A percentile compares a stretch with the other conserved stretches of the same genome.
phyloP scores from a whole-genome alignment of 1,284 basidiomycete genomes.

The Jaminaea rosea region DNA sequence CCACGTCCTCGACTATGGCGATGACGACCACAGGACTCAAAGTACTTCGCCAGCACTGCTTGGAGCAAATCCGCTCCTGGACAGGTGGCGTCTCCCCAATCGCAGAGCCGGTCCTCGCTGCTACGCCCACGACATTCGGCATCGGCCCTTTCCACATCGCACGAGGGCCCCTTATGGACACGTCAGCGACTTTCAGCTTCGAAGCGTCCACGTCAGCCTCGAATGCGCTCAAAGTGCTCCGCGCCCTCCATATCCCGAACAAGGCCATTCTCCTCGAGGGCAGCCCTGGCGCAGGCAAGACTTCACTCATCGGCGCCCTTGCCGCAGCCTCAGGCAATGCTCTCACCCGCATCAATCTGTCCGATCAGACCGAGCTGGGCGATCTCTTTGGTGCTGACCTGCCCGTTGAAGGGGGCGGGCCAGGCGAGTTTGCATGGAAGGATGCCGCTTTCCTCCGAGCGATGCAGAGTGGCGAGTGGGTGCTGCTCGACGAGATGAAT shows the following conservation, averaged over 20 bases:
- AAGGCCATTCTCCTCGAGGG: slow-evolving; percentile 95
- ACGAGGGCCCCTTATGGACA: slow-evolving; percentile 53
- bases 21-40: slow-evolving; percentile 54
- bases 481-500: slow-evolving; percentile 97
- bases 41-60: slow-evolving; percentile 59
- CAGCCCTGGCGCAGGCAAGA: slow-evolving; percentile 98
- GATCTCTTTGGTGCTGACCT: slow-evolving; percentile 96
- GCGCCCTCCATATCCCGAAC: slow-evolving; percentile 70
- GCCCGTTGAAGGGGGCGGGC: slow-evolving; percentile 79
- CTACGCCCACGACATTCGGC: slow-evolving; percentile 52
- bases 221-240: slow-evolving; percentile 80
- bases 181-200: slow-evolving; percentile 60
- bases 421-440: slow-evolving; percentile 94
- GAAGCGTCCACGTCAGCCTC: slow-evolving; percentile 77
- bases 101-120: too few relatives aligned
- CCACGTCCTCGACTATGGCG: slow-evolving; percentile 39
- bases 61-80: slow-evolving; percentile 48
- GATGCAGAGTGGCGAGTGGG: slow-evolving; percentile 68
- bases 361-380: slow-evolving; percentile 93
- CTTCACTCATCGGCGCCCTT: slow-evolving; percentile 80
- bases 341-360: slow-evolving; percentile 93
- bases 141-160: slow-evolving; percentile 69
- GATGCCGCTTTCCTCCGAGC: slow-evolving; percentile 92
- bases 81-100: too few relatives aligned
- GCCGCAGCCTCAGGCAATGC: slow-evolving; percentile 69